Evolutionary conservation across 805 yeast species (phyloP).

Genomic region (Schwanniomyces sp.): DNA sequence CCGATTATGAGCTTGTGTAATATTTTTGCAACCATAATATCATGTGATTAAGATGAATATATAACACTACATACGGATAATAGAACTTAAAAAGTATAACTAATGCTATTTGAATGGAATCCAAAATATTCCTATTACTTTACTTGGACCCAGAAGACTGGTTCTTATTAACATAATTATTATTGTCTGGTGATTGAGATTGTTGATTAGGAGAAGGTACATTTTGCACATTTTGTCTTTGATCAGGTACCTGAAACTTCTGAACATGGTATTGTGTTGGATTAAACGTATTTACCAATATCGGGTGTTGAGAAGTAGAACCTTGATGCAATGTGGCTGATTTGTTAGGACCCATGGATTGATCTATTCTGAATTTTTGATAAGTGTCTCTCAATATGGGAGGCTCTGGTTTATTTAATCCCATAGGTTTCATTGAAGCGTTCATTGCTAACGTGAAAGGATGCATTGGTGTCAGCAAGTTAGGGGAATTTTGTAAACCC

Average conservation of each 20-base stretch:
- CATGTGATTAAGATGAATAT: neutral
- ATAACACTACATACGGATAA: neutral
- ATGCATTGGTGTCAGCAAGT: neutral
- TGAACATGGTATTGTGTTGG: neutral
- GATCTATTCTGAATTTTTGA: constrained; percentile 14
- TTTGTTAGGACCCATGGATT: neutral
- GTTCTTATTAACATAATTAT: neutral
- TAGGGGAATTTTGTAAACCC: neutral
- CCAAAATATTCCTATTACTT: too few relatives aligned
- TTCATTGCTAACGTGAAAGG: neutral
- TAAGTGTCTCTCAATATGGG: constrained; percentile 7
- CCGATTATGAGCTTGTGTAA: constrained; percentile 5
- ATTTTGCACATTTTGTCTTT: neutral
- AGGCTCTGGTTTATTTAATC: neutral
- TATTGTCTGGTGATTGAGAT: neutral
- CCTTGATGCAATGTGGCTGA: neutral
- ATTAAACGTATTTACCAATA: neutral
- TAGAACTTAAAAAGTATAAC: neutral
- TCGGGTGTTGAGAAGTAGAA: neutral
- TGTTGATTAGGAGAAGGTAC: neutral
- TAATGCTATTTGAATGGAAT: neutral
- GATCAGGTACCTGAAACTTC: neutral
- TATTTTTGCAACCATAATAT: constrained; percentile 7
- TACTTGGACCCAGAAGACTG: neutral
- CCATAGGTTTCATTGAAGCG: neutral